Base-by-base conservation (phyloP, 2,329 filamentous ascomycete species). In the Dactylellina parvicollis region DNA sequence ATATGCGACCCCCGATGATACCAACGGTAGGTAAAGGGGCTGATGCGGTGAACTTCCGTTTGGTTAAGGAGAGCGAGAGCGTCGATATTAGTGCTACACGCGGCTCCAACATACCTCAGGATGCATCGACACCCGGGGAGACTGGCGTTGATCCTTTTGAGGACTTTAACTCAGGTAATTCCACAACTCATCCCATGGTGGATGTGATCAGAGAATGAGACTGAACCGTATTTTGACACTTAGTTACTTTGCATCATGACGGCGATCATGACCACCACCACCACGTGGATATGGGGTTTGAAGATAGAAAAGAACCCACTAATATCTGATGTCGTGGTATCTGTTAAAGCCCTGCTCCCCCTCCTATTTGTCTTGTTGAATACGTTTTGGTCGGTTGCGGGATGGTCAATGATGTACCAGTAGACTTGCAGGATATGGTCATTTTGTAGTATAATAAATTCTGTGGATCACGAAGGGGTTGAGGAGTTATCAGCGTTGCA, bases 1-100 rank as follows among this genome's bases (percentile, higher is more conserved):
- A 99, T 81, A 95, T 93, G 90, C 98, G 97, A 81, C 95, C 95
- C 30, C 95, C 95, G 0, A 99, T 99, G 82, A 90, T 98, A 44
- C 95, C 95, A 8, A 90, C 96, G 78, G 90, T 94, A 80, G 92
- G 92, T 60, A 90, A 91, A 64, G 95, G 91, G 49, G 89, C 95
- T 77, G 95, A 99, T 80, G 97, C 95, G 0, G 85, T 96, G 79
- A 99, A 99, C 82, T 99, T 99, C 85, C 88, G 95, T 76, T 96
- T 96, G 78, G 93, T 99, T 67, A 99, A 98, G 83, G 95, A 99
- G 82, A 96, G 92, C 78, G 91, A 94, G 78, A 96, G 92, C 79
- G 92, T 98, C 54, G 95, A 99, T 80, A 89, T 96, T 50, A 86
- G 87, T 16, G 84, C 86, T 22, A 77, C 78, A 1, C 85, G 82